Conservation (phyloP, 345 rosid genomes). For the Eucalyptus curtisii region DNA sequence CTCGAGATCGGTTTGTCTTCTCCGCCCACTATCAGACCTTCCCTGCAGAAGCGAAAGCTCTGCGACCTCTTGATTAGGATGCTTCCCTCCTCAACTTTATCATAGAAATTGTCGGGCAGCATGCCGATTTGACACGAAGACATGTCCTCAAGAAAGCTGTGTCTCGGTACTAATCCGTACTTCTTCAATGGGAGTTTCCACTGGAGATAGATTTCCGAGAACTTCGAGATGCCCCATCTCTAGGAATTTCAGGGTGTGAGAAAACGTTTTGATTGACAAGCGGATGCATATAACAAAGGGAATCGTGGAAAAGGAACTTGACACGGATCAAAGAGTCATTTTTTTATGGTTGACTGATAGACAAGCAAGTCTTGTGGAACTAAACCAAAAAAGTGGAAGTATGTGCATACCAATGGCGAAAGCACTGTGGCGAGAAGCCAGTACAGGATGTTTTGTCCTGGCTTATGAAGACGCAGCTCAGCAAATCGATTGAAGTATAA, state of each 20-base stretch:
- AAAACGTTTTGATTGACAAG: not conserved
- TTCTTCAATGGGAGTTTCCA: constrained; percentile 5
- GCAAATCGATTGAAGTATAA: constrained; percentile 19
- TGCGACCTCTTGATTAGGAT: constrained; percentile 7
- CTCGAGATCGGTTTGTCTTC: constrained; percentile 1
- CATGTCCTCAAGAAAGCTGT: constrained; percentile 4
- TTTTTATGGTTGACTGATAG: not conserved
- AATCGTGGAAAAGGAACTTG: not conserved
- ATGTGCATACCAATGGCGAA: constrained; percentile 16
- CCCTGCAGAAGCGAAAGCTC: constrained; percentile 1
- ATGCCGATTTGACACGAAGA: not conserved
- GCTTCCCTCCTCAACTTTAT: constrained; percentile 13
- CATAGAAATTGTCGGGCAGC: constrained; percentile 11
- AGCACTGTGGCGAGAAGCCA: constrained; percentile 8
- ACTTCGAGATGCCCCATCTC: constrained; percentile 17
- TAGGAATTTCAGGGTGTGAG: not conserved
- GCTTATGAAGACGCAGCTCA: constrained; percentile 20
- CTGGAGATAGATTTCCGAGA: constrained; percentile 4
- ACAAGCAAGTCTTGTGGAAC: not conserved
- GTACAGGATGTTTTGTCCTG: constrained; percentile 13
- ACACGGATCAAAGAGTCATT: not conserved
- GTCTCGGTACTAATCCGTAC: constrained; percentile 12
- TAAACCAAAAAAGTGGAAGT: not conserved
- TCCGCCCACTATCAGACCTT: constrained; percentile 1
- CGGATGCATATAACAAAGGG: not conserved